A percentile compares a stretch with the other conserved stretches of the same genome.
Conservation (phyloP, 78 protist species). For the Guillardia theta region DNA sequence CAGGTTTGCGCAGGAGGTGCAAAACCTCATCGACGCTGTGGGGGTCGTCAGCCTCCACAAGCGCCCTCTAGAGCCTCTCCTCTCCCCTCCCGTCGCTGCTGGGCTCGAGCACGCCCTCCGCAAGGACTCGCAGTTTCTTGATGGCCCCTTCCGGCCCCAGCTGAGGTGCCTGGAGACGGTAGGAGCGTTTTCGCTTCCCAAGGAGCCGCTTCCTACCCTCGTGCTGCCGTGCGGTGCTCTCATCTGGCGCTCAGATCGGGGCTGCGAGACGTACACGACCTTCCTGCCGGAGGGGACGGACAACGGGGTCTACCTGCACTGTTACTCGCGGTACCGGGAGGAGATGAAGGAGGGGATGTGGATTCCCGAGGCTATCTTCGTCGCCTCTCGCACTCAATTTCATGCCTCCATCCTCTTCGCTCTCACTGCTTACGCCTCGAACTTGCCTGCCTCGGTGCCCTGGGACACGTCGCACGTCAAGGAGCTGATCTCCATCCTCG, state of each 20-base stretch:
- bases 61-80: neutral
- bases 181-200: neutral
- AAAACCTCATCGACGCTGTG: neutral
- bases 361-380: neutral
- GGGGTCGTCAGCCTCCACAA: neutral
- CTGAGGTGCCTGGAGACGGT: neutral
- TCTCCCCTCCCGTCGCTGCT: neutral
- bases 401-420: neutral
- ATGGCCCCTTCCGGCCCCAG: conserved; percentile 14
- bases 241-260: neutral
- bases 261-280: neutral
- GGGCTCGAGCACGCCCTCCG: conserved; percentile 4
- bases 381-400: neutral
- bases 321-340: neutral
- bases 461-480: neutral
- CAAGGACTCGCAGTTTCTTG: neutral
- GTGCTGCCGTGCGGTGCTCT: neutral
- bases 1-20: too few relatives aligned
- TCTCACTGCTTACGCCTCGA: neutral
- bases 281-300: neutral
- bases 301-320: neutral
- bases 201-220: neutral
- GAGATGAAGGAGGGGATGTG: neutral
- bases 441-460: neutral
- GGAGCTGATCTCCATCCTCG: neutral